Evolutionary conservation across 169 alveolate genomes (phyloP).

Genomic region (Plasmodium blacklocki): DNA sequence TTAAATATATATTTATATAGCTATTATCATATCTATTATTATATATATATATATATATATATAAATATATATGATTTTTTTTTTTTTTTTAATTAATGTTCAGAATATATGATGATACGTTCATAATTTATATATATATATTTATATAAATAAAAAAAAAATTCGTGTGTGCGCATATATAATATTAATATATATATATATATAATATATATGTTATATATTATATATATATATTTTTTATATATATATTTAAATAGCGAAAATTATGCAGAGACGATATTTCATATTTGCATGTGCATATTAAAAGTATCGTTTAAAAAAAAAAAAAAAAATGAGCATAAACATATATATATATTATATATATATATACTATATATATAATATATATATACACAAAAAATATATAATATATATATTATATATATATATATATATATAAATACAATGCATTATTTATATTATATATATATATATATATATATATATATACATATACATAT

Average conservation of each 20-base stretch:
- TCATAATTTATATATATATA: constrained; percentile 5
- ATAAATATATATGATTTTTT: background rate
- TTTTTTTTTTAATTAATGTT: too few relatives aligned
- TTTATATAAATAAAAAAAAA: constrained; percentile 9
- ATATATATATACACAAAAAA: background rate
- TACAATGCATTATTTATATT: background rate
- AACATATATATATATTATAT: constrained; percentile 2
- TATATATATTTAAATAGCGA: constrained; percentile 26
- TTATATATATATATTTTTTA: constrained; percentile 6
- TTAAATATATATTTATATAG: too few relatives aligned
- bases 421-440: background rate
- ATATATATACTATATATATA: constrained; percentile 12
- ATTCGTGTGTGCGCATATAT: constrained; percentile 13
- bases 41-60: constrained; percentile 13
- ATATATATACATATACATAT: background rate
- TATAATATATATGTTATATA: constrained; percentile 1
- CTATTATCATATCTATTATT: background rate
- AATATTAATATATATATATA: constrained; percentile 1
- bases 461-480: background rate
- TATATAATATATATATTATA: background rate
- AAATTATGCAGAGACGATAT: constrained; percentile 30
- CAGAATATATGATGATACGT: too few relatives aligned
- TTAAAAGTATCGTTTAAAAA: constrained; percentile 47
- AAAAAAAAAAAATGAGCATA: constrained; percentile 34
- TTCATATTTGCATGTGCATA: constrained; percentile 51